Evolutionary conservation across 2,329 filamentous ascomycete genomes (phyloP).

Genomic region (Fusarium kyushuense): DNA sequence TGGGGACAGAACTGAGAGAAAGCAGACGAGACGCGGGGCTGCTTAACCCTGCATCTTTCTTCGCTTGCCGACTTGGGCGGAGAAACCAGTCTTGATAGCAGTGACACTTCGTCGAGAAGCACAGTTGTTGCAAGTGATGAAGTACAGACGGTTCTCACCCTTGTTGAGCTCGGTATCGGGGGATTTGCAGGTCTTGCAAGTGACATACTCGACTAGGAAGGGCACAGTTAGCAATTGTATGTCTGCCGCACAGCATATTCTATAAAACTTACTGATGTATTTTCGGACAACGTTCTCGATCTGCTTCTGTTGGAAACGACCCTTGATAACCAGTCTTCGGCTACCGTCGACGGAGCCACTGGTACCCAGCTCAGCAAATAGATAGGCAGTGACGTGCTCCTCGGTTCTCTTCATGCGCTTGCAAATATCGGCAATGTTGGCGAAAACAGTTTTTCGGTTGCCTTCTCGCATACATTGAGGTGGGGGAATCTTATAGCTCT

Average conservation of each 20-base stretch:
- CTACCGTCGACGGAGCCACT: conserved; percentile 94
- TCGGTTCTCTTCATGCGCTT: conserved; percentile 99
- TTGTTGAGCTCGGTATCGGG: conserved; percentile 97
- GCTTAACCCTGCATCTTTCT: conserved; percentile 89
- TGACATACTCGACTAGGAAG: conserved; percentile 87
- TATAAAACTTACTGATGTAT: conserved; percentile 82
- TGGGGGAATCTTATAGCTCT: conserved; percentile 99
- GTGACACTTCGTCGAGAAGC: conserved; percentile 88
- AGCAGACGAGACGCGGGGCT: conserved; percentile 11
- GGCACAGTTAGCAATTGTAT: conserved; percentile 47
- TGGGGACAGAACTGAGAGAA: conserved; percentile 16
- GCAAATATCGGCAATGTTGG: conserved; percentile 98
- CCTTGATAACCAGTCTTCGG: conserved; percentile 96
- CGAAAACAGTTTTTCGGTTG: conserved; percentile 99
- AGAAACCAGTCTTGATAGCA: conserved; percentile 99
- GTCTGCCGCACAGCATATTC: background rate
- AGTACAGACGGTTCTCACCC: conserved; percentile 98
- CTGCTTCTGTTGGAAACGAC: conserved; percentile 99
- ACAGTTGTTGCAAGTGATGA: conserved; percentile 93
- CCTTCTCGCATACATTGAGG: conserved; percentile 99
- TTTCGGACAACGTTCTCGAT: conserved; percentile 96
- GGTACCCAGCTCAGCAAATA: conserved; percentile 98
- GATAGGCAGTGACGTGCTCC: conserved; percentile 95
- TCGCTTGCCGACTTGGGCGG: conserved; percentile 98
- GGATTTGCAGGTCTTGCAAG: conserved; percentile 97